A percentile compares a stretch with the other conserved stretches of the same genome.
Evolutionary conservation across 371 early-diverging fungal species (phyloP).

Genomic region (Zychaea mexicana): DNA sequence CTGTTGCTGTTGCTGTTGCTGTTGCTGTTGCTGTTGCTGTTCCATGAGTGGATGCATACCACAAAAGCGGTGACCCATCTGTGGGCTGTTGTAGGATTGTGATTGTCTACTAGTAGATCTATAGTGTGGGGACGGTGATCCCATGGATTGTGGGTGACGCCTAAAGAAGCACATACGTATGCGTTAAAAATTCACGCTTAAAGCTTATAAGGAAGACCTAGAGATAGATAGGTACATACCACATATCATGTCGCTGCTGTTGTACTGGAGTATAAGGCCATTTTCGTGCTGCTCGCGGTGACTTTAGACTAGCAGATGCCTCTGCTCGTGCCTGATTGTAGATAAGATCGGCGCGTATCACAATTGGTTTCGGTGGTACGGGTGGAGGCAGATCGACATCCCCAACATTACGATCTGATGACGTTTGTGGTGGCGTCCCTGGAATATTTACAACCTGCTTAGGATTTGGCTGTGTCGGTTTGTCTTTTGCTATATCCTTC

Average conservation of each 20-base stretch:
- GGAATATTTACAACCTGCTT: slow-evolving; percentile 6
- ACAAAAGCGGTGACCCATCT: background rate
- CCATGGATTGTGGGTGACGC: background rate
- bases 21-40: background rate
- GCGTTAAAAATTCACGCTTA: too few relatives aligned
- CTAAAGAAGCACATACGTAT: background rate
- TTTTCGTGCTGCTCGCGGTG: slow-evolving; percentile 10
- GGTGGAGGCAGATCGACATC: slow-evolving; percentile 35
- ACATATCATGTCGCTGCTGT: slow-evolving; percentile 5
- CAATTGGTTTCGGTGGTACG: slow-evolving; percentile 44
- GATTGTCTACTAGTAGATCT: background rate
- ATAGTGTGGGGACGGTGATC: slow-evolving; percentile 4
- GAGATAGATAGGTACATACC: background rate
- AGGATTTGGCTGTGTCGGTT: slow-evolving; percentile 16
- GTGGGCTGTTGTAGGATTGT: background rate
- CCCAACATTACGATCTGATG: slow-evolving; percentile 2
- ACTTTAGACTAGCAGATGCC: slow-evolving; percentile 10
- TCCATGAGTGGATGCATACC: too few relatives aligned
- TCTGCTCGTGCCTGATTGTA: slow-evolving; percentile 12
- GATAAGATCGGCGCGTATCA: slow-evolving; percentile 35
- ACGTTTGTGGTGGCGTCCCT: background rate
- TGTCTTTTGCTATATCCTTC: slow-evolving; percentile 15
- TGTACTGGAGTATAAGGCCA: slow-evolving; percentile 8
- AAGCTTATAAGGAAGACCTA: background rate
- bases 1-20: background rate